Evolutionary conservation across 1,284 basidiomycete genomes (phyloP).

Genomic region (Apiotrichum akiyoshidainum): DNA sequence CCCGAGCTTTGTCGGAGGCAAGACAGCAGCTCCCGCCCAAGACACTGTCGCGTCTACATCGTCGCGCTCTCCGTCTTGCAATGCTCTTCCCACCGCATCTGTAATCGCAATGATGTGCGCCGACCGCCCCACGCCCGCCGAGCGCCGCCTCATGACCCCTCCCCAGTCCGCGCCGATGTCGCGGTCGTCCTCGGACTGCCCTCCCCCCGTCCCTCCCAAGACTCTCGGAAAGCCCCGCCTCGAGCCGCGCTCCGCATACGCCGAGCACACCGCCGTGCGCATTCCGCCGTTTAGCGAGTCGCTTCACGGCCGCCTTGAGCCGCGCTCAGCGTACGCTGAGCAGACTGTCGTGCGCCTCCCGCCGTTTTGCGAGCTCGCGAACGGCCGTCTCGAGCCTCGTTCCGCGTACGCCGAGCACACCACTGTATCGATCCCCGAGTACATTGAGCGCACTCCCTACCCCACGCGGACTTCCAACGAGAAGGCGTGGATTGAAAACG

Average conservation of each 20-base stretch:
- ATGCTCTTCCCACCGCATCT: neutral
- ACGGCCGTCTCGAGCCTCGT: neutral
- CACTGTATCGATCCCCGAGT: neutral
- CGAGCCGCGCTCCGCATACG: neutral
- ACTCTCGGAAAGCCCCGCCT: neutral
- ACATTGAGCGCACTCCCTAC: neutral
- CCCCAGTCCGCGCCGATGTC: neutral
- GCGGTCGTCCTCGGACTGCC: too few species aligned
- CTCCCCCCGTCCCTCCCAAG: too few species aligned
- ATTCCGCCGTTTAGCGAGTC: neutral
- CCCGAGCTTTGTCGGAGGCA: neutral
- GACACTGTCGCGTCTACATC: slow-evolving; percentile 2
- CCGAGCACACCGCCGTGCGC: neutral
- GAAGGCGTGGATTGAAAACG: neutral
- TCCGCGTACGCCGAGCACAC: neutral
- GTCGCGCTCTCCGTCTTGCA: neutral
- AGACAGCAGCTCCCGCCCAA: neutral
- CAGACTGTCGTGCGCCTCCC: neutral
- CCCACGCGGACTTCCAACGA: neutral
- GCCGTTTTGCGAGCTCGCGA: neutral
- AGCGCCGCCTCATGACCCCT: neutral
- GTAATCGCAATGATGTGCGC: neutral
- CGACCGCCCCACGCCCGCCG: neutral
- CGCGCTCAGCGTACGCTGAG: neutral
- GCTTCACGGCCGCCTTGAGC: neutral